A percentile compares a stretch with the other conserved stretches of the same genome.
phyloP scores from a whole-genome alignment of 139 green algal genomes.

The Chlamydomonas sp. region DNA sequence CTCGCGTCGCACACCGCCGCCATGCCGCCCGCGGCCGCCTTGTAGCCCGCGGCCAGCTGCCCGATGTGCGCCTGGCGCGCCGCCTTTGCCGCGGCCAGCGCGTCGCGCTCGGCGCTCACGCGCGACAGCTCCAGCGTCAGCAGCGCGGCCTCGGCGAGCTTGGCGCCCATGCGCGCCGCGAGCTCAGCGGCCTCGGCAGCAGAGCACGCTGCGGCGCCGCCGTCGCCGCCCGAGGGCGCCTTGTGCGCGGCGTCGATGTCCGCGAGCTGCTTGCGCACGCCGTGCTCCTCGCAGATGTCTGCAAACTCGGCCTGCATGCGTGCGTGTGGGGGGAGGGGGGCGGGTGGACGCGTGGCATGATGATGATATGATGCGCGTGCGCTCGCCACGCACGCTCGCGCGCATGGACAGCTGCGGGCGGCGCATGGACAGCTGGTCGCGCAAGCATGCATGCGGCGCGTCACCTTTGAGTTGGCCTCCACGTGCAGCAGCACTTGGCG shows the following conservation, averaged over 20 bases:
- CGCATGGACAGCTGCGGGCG: not conserved
- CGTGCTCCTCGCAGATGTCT: constrained; percentile 1
- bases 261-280: not conserved
- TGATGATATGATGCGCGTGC: too few species aligned
- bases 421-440: not conserved
- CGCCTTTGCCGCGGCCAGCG: not conserved
- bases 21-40: not conserved
- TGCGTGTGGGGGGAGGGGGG: too few species aligned
- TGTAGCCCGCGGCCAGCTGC: not conserved
- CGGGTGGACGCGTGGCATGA: too few species aligned
- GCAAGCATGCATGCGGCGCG: not conserved
- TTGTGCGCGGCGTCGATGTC: too few species aligned
- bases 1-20: not conserved
- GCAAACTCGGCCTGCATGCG: not conserved
- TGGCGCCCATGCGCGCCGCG: too few species aligned
- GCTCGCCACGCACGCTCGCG: too few species aligned
- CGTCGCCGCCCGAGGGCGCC: too few species aligned
- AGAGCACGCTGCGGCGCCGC: too few species aligned
- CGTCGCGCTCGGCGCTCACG: not conserved
- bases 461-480: constrained; percentile 26
- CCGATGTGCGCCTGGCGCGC: not conserved
- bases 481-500: constrained; percentile 17
- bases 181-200: too few species aligned
- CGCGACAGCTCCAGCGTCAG: not conserved
- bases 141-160: not conserved